Percentiles rank a stretch among this genome's conserved stretches.
Conservation (phyloP, 2,329 filamentous ascomycete genomes). For the Xylaria sp. region DNA sequence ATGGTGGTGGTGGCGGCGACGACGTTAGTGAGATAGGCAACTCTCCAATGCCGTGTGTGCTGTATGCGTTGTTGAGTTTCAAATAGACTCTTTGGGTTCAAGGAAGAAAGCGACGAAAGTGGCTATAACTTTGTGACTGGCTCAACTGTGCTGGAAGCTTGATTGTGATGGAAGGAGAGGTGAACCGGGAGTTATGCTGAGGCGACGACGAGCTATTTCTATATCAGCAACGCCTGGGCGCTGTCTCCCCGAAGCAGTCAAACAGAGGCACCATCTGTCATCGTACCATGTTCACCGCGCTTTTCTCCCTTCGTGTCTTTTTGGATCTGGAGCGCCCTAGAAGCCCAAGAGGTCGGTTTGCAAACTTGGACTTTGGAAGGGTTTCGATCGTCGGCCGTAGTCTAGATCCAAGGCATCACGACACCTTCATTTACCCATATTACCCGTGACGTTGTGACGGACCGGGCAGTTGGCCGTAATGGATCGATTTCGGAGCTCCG, state of each 20-base stretch:
- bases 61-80: not conserved
- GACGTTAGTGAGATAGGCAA: not conserved
- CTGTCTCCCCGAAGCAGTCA: not conserved
- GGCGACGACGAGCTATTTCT: conserved; percentile 2
- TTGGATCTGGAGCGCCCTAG: conserved; percentile 2
- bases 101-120: not conserved
- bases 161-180: not conserved
- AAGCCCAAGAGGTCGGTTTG: not conserved
- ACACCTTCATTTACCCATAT: conserved; percentile 22
- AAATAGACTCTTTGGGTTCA: too few relatives aligned
- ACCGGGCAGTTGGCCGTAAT: not conserved
- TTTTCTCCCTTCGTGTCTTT: too few relatives aligned
- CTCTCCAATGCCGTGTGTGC: not conserved
- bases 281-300: not conserved
- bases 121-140: not conserved
- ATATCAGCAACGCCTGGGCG: not conserved
- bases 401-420: conserved; percentile 12
- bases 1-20: too few relatives aligned
- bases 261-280: not conserved
- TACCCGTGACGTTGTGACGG: conserved; percentile 12
- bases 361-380: not conserved
- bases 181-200: not conserved
- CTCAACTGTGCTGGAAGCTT: not conserved
- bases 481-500: not conserved
- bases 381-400: not conserved